phyloP scores from a whole-genome alignment of 495 filamentous ascomycete species.

The Neurospora sp. region DNA sequence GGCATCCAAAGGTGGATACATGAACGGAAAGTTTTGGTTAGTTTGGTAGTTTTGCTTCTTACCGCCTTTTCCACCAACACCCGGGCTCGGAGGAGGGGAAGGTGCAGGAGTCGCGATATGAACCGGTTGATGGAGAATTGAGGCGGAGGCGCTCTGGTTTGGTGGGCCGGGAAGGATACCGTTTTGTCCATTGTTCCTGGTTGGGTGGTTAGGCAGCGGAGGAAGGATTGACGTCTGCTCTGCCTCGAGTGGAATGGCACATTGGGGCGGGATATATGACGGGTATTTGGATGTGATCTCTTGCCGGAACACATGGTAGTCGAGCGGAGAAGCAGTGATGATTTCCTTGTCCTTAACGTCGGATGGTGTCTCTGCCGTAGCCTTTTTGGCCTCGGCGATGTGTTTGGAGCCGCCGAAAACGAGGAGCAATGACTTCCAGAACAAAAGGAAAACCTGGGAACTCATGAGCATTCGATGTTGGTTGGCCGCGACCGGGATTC shows the following conservation, averaged over 20 bases:
- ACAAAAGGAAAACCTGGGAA: constrained; percentile 55
- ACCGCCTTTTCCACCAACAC: constrained; percentile 79
- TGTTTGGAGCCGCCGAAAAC: constrained; percentile 68
- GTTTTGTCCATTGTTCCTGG: constrained; percentile 35
- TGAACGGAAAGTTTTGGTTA: constrained; percentile 95
- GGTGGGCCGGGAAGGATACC: constrained; percentile 37
- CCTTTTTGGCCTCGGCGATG: constrained; percentile 63
- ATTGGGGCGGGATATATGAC: constrained; percentile 81
- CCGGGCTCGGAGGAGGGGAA: constrained; percentile 91
- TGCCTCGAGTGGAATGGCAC: constrained; percentile 73
- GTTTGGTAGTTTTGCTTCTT: constrained; percentile 99
- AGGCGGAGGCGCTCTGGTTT: constrained; percentile 51
- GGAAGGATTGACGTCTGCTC: constrained; percentile 88
- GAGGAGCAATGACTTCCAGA: constrained; percentile 86
- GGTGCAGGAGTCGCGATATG: constrained; percentile 96
- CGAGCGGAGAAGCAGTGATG: constrained; percentile 85
- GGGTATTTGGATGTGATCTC: constrained; percentile 99
- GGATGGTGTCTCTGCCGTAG: constrained; percentile 40
- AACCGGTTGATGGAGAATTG: constrained; percentile 89
- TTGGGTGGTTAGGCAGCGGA: constrained; percentile 64
- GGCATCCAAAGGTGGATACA: constrained; percentile 85
- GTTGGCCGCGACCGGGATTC: constrained; percentile 6
- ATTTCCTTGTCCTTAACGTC: constrained; percentile 39
- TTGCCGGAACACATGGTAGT: constrained; percentile 93
- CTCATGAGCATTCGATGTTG: constrained; percentile 5